Conservation (phyloP, 1,284 basidiomycete genomes). For the Moniliophthora roreri region DNA sequence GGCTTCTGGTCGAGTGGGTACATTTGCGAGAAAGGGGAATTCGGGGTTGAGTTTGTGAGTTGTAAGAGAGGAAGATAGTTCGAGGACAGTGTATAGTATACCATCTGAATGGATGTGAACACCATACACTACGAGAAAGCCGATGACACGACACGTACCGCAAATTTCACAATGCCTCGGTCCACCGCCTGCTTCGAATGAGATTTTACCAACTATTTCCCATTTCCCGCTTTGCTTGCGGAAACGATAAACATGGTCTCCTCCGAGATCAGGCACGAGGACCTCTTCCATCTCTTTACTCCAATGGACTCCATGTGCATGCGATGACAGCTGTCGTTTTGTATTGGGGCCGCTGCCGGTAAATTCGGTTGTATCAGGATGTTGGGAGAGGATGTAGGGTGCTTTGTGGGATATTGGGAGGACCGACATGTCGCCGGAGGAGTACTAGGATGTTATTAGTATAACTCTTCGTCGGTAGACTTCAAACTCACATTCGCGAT, state of each 20-base stretch:
- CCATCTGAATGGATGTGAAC: slow-evolving; percentile 40
- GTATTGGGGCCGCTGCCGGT: slow-evolving; percentile 55
- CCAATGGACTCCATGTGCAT: slow-evolving; percentile 66
- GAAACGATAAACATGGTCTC: slow-evolving; percentile 63
- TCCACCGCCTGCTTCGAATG: slow-evolving; percentile 54
- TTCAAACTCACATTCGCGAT: slow-evolving; percentile 69
- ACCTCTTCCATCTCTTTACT: slow-evolving; percentile 47
- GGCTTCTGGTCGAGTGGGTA: slow-evolving; percentile 44
- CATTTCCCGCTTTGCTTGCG: slow-evolving; percentile 44
- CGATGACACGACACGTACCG: slow-evolving; percentile 39
- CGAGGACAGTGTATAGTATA: slow-evolving; percentile 64
- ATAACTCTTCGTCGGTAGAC: too few species aligned
- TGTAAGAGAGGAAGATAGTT: slow-evolving; percentile 56
- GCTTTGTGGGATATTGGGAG: slow-evolving; percentile 48
- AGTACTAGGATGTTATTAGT: slow-evolving; percentile 49
- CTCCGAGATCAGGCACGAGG: slow-evolving; percentile 70
- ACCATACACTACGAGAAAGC: background rate
- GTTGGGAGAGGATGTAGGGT: slow-evolving; percentile 39
- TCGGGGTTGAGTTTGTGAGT: slow-evolving; percentile 39
- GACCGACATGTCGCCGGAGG: slow-evolving; percentile 50
- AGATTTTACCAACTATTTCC: slow-evolving; percentile 42
- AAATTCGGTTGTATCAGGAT: slow-evolving; percentile 36
- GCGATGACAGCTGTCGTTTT: slow-evolving; percentile 62
- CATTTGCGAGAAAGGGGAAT: slow-evolving; percentile 38
- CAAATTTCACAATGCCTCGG: slow-evolving; percentile 66